These are phyloP conservation scores for Anthracocystis panici-leucophaei DNA, from an alignment of 1,284 basidiomycete genomes.

Conservation along the genomic window DNA sequence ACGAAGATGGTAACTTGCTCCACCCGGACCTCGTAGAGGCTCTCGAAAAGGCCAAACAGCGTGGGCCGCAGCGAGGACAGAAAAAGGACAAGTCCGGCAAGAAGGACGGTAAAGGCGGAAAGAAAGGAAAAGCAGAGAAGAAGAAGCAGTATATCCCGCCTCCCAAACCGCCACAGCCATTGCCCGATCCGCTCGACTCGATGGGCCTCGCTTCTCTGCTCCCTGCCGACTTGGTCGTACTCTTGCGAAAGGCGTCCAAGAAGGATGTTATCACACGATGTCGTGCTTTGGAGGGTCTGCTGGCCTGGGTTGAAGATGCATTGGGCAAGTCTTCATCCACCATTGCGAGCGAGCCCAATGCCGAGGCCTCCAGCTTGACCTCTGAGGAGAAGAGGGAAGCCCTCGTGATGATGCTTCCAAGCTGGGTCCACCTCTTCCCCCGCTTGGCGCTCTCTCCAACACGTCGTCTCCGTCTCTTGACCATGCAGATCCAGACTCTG, in stretches of 20 bases:
- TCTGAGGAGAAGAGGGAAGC: constrained; percentile 70
- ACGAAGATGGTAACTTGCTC: constrained; percentile 40
- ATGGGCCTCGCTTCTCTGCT: constrained; percentile 77
- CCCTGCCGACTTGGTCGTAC: constrained; percentile 81
- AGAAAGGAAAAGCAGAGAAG: constrained; percentile 57
- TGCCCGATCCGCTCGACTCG: constrained; percentile 90
- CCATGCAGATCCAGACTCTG: constrained; percentile 79
- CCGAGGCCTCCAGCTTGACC: constrained; percentile 25
- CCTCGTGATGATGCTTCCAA: constrained; percentile 79
- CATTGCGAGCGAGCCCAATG: constrained; percentile 64
- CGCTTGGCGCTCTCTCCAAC: constrained; percentile 84
- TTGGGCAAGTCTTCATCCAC: constrained; percentile 71
- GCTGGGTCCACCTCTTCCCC: constrained; percentile 93
- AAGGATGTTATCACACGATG: constrained; percentile 89
- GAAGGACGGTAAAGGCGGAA: constrained; percentile 51
- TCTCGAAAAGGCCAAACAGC: constrained; percentile 36
- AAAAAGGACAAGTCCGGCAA: constrained; percentile 62
- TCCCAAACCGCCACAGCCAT: constrained; percentile 78
- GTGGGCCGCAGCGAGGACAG: constrained; percentile 48
- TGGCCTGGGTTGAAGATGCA: constrained; percentile 75
- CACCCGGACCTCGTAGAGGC: constrained; percentile 34
- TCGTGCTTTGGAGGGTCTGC: constrained; percentile 87
- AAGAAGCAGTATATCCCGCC: constrained; percentile 67
- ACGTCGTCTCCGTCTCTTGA: constrained; percentile 79
- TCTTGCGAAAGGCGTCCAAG: constrained; percentile 85